A percentile compares a stretch with the other conserved stretches of the same genome.
phyloP scores from a whole-genome alignment of 2,329 filamentous ascomycete genomes.

The Epichloe uncinata region DNA sequence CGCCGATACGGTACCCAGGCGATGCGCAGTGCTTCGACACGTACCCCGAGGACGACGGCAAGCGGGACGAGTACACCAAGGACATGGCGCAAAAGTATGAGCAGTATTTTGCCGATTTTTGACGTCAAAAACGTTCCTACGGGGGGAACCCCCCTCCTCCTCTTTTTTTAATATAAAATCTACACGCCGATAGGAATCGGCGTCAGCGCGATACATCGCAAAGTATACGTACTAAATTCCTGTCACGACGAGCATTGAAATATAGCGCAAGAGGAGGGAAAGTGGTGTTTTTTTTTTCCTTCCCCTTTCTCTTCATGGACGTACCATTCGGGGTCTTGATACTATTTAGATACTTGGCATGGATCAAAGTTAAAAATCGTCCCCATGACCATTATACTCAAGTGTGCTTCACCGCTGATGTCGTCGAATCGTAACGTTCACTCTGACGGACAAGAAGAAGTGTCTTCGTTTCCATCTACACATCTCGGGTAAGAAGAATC shows the following conservation, averaged over 20 bases:
- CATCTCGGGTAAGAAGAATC: no score
- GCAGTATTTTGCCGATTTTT: conserved; percentile 59
- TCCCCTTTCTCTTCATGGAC: neutral
- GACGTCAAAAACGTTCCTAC: conserved; percentile 8
- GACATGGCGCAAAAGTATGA: conserved; percentile 60
- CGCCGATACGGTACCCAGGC: conserved; percentile 57
- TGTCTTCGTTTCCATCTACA: no score
- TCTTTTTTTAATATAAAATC: no score
- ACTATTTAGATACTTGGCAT: neutral
- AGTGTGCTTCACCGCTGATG: no score
- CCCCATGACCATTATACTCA: no score
- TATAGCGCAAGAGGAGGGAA: neutral
- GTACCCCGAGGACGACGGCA: conserved; percentile 61
- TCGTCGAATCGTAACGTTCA: no score
- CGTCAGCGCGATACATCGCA: no score
- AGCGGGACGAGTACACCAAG: conserved; percentile 51
- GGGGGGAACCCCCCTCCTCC: no score
- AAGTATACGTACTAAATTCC: no score
- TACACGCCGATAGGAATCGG: no score
- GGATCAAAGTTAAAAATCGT: neutral
- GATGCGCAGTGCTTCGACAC: conserved; percentile 73
- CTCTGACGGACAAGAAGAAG: no score
- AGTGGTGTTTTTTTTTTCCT: neutral
- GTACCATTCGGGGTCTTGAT: no score
- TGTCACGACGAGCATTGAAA: neutral